phyloP scores from a whole-genome alignment of 2,329 filamentous ascomycete species.

The Penicillium sp. region DNA sequence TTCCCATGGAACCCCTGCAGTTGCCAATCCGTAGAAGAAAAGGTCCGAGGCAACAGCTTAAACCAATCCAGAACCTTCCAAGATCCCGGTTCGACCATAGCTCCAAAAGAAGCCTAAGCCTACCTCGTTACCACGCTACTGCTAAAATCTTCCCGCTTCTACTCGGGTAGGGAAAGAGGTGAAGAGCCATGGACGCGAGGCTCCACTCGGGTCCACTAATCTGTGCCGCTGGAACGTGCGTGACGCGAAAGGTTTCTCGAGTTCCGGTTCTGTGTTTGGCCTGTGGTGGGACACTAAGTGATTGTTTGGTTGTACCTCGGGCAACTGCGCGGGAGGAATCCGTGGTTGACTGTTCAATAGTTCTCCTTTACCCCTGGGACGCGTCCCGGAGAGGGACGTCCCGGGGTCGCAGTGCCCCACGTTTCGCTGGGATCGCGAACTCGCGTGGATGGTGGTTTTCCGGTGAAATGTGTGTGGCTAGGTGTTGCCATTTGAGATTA shows the following conservation, averaged over 20 bases:
- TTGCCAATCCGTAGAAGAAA: not conserved
- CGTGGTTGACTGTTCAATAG: not conserved
- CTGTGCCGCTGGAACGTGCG: not conserved
- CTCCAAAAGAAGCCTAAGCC: not conserved
- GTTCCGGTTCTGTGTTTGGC: not conserved
- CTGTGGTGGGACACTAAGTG: no score
- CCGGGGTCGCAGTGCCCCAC: not conserved
- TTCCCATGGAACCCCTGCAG: no score
- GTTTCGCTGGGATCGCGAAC: not conserved
- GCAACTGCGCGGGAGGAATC: not conserved
- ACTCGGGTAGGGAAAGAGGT: not conserved
- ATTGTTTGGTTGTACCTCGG: not conserved
- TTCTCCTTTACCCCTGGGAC: not conserved
- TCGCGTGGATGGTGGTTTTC: not conserved
- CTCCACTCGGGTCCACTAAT: not conserved
- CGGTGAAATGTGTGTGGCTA: no score
- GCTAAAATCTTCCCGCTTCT: not conserved
- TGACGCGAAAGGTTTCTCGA: not conserved
- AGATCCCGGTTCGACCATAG: not conserved
- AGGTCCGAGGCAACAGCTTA: not conserved
- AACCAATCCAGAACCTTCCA: not conserved
- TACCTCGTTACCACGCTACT: not conserved
- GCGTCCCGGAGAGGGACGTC: conserved; percentile 5
- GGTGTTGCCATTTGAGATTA: not conserved
- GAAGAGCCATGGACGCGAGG: not conserved